Evolutionary conservation across 2,329 filamentous ascomycete species (phyloP).

Genomic region (Metarhizium sp.): DNA sequence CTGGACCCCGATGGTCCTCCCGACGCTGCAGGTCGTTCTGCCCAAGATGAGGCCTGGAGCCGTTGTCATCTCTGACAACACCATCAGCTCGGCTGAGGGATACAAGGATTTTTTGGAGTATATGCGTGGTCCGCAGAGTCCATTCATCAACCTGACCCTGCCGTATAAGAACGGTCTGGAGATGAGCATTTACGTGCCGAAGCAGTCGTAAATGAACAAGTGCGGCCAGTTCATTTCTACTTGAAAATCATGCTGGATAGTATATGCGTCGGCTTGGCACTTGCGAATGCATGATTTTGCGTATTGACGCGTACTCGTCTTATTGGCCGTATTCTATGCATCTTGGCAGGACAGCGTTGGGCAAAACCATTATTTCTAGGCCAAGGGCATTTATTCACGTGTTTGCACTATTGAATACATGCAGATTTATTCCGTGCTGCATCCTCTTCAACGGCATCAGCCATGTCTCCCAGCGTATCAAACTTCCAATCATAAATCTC

Average conservation of each 20-base stretch:
- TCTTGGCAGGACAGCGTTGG: no score
- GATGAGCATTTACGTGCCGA: slow-evolving; percentile 12
- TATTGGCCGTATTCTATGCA: no score
- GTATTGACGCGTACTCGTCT: no score
- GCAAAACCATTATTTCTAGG: no score
- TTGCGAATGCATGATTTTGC: no score
- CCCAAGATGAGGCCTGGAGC: slow-evolving; percentile 36
- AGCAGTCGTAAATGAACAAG: neutral
- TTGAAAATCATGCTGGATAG: no score
- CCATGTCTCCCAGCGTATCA: slow-evolving; percentile 49
- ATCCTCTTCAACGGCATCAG: slow-evolving; percentile 38
- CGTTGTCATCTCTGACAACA: slow-evolving; percentile 42
- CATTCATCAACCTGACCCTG: slow-evolving; percentile 33
- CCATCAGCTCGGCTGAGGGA: slow-evolving; percentile 22
- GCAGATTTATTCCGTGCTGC: neutral
- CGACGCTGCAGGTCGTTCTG: slow-evolving; percentile 38
- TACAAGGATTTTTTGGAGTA: slow-evolving; percentile 41
- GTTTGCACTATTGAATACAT: neutral
- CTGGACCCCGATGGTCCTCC: slow-evolving; percentile 46
- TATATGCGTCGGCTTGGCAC: no score
- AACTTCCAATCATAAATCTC: slow-evolving; percentile 39
- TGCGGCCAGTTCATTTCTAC: neutral
- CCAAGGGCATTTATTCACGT: no score
- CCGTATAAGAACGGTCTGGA: slow-evolving; percentile 23
- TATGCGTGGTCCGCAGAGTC: slow-evolving; percentile 33